Base-by-base conservation (phyloP, 768 basidiomycete genomes). In the Lactifluus subvellereus region DNA sequence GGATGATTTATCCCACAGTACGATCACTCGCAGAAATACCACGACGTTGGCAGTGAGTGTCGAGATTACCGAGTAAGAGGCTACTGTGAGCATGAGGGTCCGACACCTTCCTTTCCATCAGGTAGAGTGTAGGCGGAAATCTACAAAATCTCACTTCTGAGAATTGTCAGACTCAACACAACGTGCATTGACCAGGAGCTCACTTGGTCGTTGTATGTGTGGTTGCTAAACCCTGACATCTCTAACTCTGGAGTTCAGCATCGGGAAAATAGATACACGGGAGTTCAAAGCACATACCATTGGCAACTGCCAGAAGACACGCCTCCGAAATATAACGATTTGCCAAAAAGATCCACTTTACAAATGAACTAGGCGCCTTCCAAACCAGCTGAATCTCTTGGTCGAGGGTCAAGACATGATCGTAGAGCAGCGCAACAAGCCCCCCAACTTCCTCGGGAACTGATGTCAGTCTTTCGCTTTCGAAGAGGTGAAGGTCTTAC, bases 301-400 rank as follows among this genome's bases (percentile, higher is more conserved):
- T 67, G 0, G 74, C 70, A 6, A 69, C 62, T 2, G 66, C 64
- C 14, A 73, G 45, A 1, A 74, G 67, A 13, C 62, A 67, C 6
- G 40, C 59, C 32, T 75, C 71, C 0, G 78, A 74, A 0, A 70
- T 32, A 65, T 81, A 81, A 2, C 78, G 74, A 60, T 78, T 73
- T 8, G 75, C 38, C 32, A 81, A 68, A 67, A 78, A 79, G 2
- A 75, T 67, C 48, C 75, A 61, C 56, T 79, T 81, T 1, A 74
- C 71, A 27, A 74, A 69, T 0, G 75, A 76, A 57, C 66, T 66
- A 54, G 71, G 73, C 0, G 78, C 76, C 18, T 61, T 68, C 78
- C 79, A 81, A 20, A 80, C 71, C 53, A 75, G 71, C 42, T 70
- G 61, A 33, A 80, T 71, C 65, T 80, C 80, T 40, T 78, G 75